Conservation (phyloP, 129 eudicot species). For the Pittosporum tobira region DNA sequence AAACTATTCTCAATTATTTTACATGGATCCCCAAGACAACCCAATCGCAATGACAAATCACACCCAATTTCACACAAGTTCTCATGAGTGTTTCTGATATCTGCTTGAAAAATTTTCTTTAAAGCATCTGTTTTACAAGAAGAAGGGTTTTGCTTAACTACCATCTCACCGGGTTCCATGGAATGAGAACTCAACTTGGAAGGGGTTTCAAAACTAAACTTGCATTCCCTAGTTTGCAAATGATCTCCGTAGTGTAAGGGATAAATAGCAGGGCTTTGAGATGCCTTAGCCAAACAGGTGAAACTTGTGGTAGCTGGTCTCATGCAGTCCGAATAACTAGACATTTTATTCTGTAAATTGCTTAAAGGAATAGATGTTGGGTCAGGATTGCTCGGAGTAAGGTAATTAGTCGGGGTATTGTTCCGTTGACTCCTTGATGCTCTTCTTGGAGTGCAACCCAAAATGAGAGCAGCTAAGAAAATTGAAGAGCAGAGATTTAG, state of each 20-base stretch:
- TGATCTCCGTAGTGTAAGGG: constrained; percentile 50
- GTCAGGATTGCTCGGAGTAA: constrained; percentile 31
- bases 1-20: constrained; percentile 6
- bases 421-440: constrained; percentile 80
- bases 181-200: constrained; percentile 13
- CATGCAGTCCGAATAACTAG: constrained; percentile 27
- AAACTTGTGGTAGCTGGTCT: constrained; percentile 23
- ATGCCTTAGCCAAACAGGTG: constrained; percentile 17
- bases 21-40: constrained; percentile 31
- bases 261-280: constrained; percentile 24
- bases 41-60: constrained; percentile 75
- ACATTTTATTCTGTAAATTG: constrained; percentile 18
- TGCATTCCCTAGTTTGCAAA: constrained; percentile 17
- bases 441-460: constrained; percentile 84
- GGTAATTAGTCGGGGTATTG: constrained; percentile 58
- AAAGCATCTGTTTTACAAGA: constrained; percentile 11
- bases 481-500: constrained; percentile 11
- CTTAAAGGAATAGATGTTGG: constrained; percentile 25
- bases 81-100: constrained; percentile 10
- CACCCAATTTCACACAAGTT: constrained; percentile 31
- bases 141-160: constrained; percentile 16
- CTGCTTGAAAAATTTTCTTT: constrained; percentile 6
- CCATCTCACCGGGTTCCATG: constrained; percentile 14
- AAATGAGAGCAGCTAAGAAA: constrained; percentile 68
- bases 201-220: constrained; percentile 8